Evolutionary conservation across 805 yeast species (phyloP).

Genomic region (Diddensiella santjacobensis): DNA sequence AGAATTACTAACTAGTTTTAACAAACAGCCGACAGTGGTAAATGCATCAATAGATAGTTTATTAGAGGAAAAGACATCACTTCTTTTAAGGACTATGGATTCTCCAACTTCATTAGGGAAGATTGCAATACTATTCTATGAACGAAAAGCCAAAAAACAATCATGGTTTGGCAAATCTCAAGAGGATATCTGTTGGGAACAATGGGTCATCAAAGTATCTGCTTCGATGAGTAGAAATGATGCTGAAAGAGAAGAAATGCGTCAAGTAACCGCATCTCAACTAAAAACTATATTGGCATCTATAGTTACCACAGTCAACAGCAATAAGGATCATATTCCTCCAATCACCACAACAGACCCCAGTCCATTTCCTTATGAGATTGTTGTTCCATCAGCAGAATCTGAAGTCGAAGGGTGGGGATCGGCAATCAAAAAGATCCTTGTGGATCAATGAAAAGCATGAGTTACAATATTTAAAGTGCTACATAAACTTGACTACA

Average conservation of each 20-base stretch:
- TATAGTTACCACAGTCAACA: constrained; percentile 52
- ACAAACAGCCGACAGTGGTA: constrained; percentile 42
- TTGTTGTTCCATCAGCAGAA: constrained; percentile 32
- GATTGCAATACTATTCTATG: constrained; percentile 32
- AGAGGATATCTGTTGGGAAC: constrained; percentile 62
- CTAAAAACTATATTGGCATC: constrained; percentile 42
- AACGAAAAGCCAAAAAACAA: constrained; percentile 38
- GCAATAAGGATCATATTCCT: constrained; percentile 64
- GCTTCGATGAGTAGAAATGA: constrained; percentile 36
- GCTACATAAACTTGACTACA: constrained; percentile 6
- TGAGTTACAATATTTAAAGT: background rate
- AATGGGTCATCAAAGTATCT: constrained; percentile 56
- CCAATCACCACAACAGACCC: constrained; percentile 64
- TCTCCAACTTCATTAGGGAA: constrained; percentile 15
- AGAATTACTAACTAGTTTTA: background rate
- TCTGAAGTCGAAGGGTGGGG: constrained; percentile 30
- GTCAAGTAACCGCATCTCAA: constrained; percentile 32
- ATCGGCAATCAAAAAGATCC: constrained; percentile 35
- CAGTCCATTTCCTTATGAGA: constrained; percentile 59
- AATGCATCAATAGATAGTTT: constrained; percentile 47
- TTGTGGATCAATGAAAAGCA: constrained; percentile 6
- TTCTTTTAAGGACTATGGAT: constrained; percentile 27
- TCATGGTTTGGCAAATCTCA: constrained; percentile 53
- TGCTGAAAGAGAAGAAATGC: constrained; percentile 19
- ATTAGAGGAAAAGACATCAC: constrained; percentile 37